These are phyloP conservation scores for Populus alba DNA, from an alignment of 345 rosid genomes.

Conservation along the genomic window DNA sequence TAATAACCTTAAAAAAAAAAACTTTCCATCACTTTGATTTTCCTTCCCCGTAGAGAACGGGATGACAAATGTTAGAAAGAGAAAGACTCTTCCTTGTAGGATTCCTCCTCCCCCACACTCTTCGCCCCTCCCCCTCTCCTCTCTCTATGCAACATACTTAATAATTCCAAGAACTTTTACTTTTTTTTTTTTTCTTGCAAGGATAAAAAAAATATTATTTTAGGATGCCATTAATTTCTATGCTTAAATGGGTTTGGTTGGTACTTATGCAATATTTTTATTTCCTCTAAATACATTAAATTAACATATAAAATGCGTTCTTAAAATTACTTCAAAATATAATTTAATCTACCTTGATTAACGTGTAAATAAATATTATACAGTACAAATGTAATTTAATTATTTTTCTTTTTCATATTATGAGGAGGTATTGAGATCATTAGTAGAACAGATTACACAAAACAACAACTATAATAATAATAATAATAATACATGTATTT, in stretches of 20 bases:
- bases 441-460: too few species aligned
- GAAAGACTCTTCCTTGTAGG: constrained; percentile 33
- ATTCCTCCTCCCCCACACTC: constrained; percentile 45
- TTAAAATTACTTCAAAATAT: too few species aligned
- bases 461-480: too few species aligned
- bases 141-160: neutral
- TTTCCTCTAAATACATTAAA: too few species aligned
- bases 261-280: neutral
- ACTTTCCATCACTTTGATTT: constrained; percentile 29
- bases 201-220: neutral
- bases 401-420: neutral
- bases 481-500: neutral
- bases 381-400: too few species aligned
- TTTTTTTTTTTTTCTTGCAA: neutral
- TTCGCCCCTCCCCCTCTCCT: constrained; percentile 7
- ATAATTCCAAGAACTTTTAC: neutral
- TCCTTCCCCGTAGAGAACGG: constrained; percentile 65
- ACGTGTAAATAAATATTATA: too few species aligned
- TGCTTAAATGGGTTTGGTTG: neutral
- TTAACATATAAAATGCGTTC: too few species aligned
- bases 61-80: constrained; percentile 42
- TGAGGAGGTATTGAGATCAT: neutral
- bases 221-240: neutral
- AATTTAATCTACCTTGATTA: too few species aligned
- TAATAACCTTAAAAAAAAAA: neutral